Percentiles rank a stretch among this genome's conserved stretches.
phyloP scores from a whole-genome alignment of 2,329 filamentous ascomycete species.

The Didymella lethalis region DNA sequence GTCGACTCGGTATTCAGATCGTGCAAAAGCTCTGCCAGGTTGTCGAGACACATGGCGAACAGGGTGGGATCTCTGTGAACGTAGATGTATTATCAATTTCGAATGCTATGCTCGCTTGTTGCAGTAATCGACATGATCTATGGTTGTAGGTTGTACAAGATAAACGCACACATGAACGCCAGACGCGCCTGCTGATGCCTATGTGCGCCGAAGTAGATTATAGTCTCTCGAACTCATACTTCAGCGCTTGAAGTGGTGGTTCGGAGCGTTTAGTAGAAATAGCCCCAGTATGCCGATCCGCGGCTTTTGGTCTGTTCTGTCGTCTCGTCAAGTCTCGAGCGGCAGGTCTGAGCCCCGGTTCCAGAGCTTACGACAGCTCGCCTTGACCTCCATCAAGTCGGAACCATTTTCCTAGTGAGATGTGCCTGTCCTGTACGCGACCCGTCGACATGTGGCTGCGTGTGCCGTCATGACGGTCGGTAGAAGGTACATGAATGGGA shows the following conservation, averaged over 20 bases:
- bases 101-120: conserved; percentile 17
- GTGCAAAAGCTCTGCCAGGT: neutral
- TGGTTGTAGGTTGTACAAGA: conserved; percentile 14
- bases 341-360: neutral
- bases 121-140: conserved; percentile 10
- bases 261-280: conserved; percentile 19
- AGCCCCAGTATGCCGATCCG: conserved; percentile 4
- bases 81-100: conserved; percentile 1
- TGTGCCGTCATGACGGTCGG: neutral
- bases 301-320: conserved; percentile 11
- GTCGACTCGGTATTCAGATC: neutral
- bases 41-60: neutral
- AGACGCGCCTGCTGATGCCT: conserved; percentile 11
- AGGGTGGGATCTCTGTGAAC: neutral
- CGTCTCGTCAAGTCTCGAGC: neutral
- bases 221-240: conserved; percentile 26
- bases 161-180: conserved; percentile 14
- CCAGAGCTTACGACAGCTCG: neutral
- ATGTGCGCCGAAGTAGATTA: conserved; percentile 11
- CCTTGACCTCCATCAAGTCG: neutral
- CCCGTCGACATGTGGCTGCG: neutral
- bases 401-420: neutral
- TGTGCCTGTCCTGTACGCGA: neutral
- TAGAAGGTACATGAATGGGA: neutral
- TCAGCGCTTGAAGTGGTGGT: conserved; percentile 45